Percentiles rank a stretch among this genome's conserved stretches.
Conservation (phyloP, 805 yeast species). For the Cyberlindnera bimundalis region DNA sequence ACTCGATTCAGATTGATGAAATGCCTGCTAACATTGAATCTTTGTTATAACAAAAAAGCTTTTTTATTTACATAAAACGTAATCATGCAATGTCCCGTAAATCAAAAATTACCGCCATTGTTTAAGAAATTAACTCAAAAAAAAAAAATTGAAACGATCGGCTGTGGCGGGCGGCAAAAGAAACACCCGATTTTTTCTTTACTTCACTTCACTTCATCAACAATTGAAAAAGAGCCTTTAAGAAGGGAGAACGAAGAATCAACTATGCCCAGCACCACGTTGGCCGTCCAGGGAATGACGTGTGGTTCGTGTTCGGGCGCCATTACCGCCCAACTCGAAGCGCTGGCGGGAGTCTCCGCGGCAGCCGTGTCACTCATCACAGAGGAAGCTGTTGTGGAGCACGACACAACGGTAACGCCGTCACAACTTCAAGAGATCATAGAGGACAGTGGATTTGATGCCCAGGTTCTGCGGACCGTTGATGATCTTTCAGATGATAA, state of each 20-base stretch:
- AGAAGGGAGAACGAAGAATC: neutral
- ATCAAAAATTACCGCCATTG: no score
- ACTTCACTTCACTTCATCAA: no score
- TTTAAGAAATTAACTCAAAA: no score
- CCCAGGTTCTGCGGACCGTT: slow-evolving; percentile 10
- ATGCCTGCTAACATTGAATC: slow-evolving; percentile 75
- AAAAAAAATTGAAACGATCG: no score
- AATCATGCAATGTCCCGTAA: no score
- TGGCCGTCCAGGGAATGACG: slow-evolving; percentile 69
- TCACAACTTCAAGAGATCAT: slow-evolving; percentile 46
- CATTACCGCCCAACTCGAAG: slow-evolving; percentile 53
- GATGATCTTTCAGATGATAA: neutral
- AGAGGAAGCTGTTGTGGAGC: slow-evolving; percentile 62
- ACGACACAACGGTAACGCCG: slow-evolving; percentile 26
- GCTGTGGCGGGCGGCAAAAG: no score
- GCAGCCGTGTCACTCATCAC: slow-evolving; percentile 74
- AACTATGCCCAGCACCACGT: slow-evolving; percentile 17
- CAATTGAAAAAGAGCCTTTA: no score
- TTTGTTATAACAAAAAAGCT: slow-evolving; percentile 10
- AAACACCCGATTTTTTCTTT: no score
- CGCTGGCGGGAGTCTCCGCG: slow-evolving; percentile 45
- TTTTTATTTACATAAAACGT: no score
- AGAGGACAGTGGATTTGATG: slow-evolving; percentile 65
- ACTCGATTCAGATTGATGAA: slow-evolving; percentile 71
- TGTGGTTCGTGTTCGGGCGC: slow-evolving; percentile 81